A percentile compares a stretch with the other conserved stretches of the same genome.
Conservation (phyloP, 2,329 filamentous ascomycete genomes). For the Penicillium sp. region DNA sequence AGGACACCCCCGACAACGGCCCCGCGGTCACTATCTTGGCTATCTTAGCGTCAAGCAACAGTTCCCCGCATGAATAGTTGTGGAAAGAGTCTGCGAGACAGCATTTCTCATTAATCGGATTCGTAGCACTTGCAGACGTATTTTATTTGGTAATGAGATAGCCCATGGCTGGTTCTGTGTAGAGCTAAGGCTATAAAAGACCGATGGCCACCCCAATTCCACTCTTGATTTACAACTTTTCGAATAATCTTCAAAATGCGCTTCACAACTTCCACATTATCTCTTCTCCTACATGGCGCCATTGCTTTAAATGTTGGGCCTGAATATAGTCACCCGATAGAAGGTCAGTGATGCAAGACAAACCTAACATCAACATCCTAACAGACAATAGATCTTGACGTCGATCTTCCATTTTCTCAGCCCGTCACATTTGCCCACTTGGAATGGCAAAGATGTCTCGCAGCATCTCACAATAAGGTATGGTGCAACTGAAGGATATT, state of each 20-base stretch:
- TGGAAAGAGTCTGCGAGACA: conserved; percentile 2
- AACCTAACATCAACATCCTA: not conserved
- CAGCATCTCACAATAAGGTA: conserved; percentile 19
- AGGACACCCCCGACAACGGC: not conserved
- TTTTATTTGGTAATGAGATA: not conserved
- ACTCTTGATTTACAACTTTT: not conserved
- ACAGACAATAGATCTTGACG: conserved; percentile 24
- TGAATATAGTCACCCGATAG: conserved; percentile 24
- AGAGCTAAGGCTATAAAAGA: not conserved
- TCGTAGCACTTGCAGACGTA: not conserved
- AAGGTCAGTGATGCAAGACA: conserved; percentile 10
- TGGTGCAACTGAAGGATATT: too few species aligned
- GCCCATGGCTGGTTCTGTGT: not conserved
- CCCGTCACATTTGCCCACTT: conserved; percentile 33
- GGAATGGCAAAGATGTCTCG: conserved; percentile 30
- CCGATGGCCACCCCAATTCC: not conserved
- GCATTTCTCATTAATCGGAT: not conserved
- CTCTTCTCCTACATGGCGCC: not conserved
- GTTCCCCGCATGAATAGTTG: not conserved
- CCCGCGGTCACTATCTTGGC: too few species aligned
- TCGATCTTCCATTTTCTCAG: conserved; percentile 33
- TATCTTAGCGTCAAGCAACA: not conserved
- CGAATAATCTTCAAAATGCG: not conserved
- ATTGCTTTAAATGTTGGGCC: conserved; percentile 23
- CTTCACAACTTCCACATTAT: not conserved